phyloP scores from a whole-genome alignment of 192 early-diverging fungal genomes.

The Coemansia sp. region DNA sequence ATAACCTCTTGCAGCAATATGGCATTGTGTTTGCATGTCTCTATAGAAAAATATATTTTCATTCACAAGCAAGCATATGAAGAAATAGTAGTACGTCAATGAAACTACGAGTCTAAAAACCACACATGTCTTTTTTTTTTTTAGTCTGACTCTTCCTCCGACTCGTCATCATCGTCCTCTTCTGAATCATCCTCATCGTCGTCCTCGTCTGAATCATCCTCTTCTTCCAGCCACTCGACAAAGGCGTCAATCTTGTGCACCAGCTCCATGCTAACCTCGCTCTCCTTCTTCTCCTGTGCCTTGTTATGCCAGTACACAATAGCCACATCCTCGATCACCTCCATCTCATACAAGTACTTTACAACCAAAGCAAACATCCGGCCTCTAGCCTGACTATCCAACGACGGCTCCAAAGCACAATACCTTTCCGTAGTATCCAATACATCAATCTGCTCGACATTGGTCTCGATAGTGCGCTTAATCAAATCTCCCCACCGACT shows the following conservation, averaged over 20 bases:
- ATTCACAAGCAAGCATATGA: no score
- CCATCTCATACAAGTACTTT: conserved; percentile 68
- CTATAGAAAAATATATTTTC: no score
- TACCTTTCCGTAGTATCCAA: conserved; percentile 53
- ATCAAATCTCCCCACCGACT: conserved; percentile 70
- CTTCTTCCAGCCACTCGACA: conserved; percentile 68
- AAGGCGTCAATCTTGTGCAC: conserved; percentile 60
- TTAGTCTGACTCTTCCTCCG: no score
- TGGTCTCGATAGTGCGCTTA: conserved; percentile 59
- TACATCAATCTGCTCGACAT: conserved; percentile 73
- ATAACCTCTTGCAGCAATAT: no score
- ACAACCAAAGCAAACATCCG: conserved; percentile 62
- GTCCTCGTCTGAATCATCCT: conserved; percentile 52
- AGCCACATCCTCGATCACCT: conserved; percentile 78
- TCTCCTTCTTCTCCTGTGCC: conserved; percentile 37
- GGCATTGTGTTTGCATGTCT: no score
- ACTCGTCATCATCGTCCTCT: conserved; percentile 31
- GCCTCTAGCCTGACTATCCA: conserved; percentile 31
- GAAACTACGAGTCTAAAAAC: no score
- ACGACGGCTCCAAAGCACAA: conserved; percentile 32
- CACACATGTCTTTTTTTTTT: conserved; percentile 4
- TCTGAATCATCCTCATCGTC: conserved; percentile 62
- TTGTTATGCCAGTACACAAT: conserved; percentile 73
- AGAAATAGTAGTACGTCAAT: no score
- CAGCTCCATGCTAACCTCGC: conserved; percentile 41